Percentiles rank a stretch among this genome's conserved stretches.
Conservation (phyloP, 164 flowering plant genomes). For the Kingdonia uniflora region DNA sequence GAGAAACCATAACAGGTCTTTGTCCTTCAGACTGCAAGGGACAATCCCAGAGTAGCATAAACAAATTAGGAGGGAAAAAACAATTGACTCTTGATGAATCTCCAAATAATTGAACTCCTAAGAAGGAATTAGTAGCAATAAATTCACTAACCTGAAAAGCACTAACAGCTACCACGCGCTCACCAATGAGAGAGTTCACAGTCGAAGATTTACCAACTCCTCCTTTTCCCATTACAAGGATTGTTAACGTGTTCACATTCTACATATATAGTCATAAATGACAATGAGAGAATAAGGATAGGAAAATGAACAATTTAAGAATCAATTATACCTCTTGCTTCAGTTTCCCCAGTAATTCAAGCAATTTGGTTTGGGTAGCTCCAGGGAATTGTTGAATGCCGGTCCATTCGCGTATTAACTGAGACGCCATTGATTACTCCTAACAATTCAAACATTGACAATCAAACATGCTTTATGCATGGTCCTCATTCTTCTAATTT, state of each 20-base stretch:
- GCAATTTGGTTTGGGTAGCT: slow-evolving; percentile 64
- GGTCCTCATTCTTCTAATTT: too few species aligned
- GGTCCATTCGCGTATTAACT: slow-evolving; percentile 61
- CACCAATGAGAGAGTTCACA: slow-evolving; percentile 91
- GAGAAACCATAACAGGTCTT: slow-evolving; percentile 76
- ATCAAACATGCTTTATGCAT: too few species aligned
- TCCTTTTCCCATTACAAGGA: slow-evolving; percentile 96
- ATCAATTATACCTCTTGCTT: slow-evolving; percentile 74
- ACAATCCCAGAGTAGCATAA: background rate
- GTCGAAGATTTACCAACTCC: slow-evolving; percentile 98
- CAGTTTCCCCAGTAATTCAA: slow-evolving; percentile 61
- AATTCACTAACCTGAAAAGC: slow-evolving; percentile 63
- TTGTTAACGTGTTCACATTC: slow-evolving; percentile 75
- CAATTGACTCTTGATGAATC: too few species aligned
- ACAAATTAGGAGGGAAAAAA: too few species aligned
- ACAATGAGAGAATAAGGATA: background rate
- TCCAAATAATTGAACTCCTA: too few species aligned
- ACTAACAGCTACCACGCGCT: slow-evolving; percentile 71
- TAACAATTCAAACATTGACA: too few species aligned
- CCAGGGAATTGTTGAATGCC: slow-evolving; percentile 82
- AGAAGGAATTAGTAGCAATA: too few species aligned
- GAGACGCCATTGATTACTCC: slow-evolving; percentile 41
- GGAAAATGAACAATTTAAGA: too few species aligned
- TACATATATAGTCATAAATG: slow-evolving; percentile 12
- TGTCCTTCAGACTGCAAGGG: slow-evolving; percentile 58